Base-by-base conservation (phyloP, 805 yeast species). In the Monosporozyma aerobia region DNA sequence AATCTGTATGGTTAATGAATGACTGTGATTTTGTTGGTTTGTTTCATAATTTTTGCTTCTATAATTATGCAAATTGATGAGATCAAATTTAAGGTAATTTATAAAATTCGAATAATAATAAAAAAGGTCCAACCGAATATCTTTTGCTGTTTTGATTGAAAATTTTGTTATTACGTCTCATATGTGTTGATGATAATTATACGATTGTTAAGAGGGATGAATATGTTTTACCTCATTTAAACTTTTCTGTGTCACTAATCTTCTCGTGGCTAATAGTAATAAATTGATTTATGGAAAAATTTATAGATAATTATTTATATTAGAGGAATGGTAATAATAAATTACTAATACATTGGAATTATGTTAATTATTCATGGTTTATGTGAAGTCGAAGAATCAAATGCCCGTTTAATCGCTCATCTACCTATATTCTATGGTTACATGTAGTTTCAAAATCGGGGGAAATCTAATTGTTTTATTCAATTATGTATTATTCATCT, bases 361-460 rank as follows among this genome's bases (percentile, higher is more conserved):
- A 14, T 9, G 39, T 7, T 22, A 16, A 40, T 40, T 29, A 30
- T 10, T 29, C 40, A 14, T 23, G 40, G 44, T 27, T 27, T 4
- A 30, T 37, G 39, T 53, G 54, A 50, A 59, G 55, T 62, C 70
- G 61, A 59, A 67, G 61, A 67, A 51, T 58, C 54, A 60, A 56
- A 55, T 47, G 59, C 72, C 73, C 70, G 60, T 63, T 66, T 69
- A 69, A 69, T 69, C 73, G 71, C 73, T 69, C 72, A 61, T 62
- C 72, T 69, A 67, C 69, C 67, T 61, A 47, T 43, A 47, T 51
- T 56, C 54, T 53, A 63, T 69, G 66, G 63, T 68, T 67, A 71
- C 47, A 56, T 68, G 73, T 60, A 68, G 73, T 69, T 69, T 69
- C 73, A 69, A 60, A 68, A 61, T 53, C 62, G 72, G 73, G 73